phyloP scores from a whole-genome alignment of 1,284 basidiomycete genomes.

The Pseudozyma pruni region DNA sequence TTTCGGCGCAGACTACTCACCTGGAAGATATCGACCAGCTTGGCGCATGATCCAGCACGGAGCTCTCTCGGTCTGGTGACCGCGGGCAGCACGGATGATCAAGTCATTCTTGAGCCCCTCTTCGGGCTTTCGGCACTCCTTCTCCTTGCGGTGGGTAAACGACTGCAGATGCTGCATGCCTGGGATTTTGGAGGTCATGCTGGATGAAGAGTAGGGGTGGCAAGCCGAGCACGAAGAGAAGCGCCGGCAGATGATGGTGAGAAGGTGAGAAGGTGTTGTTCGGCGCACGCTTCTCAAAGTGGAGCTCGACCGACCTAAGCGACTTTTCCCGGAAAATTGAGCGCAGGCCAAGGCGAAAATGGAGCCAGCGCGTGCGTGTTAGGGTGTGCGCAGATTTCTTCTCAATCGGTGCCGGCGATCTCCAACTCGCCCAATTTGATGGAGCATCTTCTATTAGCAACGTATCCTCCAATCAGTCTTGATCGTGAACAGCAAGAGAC shows the following conservation, averaged over 20 bases:
- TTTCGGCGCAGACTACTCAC: conserved; percentile 72
- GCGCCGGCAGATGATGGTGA: background rate
- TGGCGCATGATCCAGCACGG: conserved; percentile 99
- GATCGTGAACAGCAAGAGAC: too few species aligned
- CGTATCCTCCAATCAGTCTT: too few species aligned
- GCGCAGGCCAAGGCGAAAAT: background rate
- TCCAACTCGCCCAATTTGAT: too few species aligned
- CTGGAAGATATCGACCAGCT: conserved; percentile 93
- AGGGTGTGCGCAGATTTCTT: too few species aligned
- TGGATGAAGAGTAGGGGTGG: too few species aligned
- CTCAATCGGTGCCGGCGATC: too few species aligned
- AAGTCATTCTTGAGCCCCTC: conserved; percentile 83
- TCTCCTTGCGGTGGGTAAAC: conserved; percentile 54
- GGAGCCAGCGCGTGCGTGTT: too few species aligned
- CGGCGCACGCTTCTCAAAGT: background rate
- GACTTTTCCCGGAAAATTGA: conserved; percentile 3
- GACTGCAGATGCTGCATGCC: conserved; percentile 56
- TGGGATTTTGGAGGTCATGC: conserved; percentile 53
- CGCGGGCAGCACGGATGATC: conserved; percentile 85
- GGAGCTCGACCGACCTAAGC: conserved; percentile 1
- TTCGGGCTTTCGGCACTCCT: conserved; percentile 45
- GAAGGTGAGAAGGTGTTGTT: background rate
- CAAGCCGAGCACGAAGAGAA: too few species aligned
- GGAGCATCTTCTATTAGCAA: too few species aligned
- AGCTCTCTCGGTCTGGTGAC: conserved; percentile 86